phyloP scores from a whole-genome alignment of 2,329 filamentous ascomycete species.

The Arachnomyces sp. region DNA sequence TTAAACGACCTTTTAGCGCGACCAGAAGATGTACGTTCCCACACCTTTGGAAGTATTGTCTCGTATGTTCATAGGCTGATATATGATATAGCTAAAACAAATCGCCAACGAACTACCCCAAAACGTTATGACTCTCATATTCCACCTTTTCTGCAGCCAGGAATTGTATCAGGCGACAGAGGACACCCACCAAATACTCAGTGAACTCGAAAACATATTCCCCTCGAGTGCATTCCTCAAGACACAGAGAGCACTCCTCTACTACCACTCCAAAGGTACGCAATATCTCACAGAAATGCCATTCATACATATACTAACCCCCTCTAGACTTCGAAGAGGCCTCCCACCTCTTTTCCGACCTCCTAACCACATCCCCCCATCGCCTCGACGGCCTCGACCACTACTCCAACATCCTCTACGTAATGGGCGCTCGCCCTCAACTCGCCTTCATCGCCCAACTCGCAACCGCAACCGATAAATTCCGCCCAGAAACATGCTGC shows the following conservation, averaged over 20 bases:
- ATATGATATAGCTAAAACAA: constrained; percentile 53
- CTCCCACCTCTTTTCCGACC: constrained; percentile 55
- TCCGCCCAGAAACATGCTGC: constrained; percentile 92
- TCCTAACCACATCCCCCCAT: constrained; percentile 57
- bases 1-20: constrained; percentile 71
- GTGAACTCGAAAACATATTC: constrained; percentile 74
- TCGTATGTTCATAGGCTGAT: constrained; percentile 5
- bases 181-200: constrained; percentile 63
- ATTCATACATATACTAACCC: not conserved
- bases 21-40: constrained; percentile 63
- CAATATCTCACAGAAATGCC: not conserved
- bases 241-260: constrained; percentile 77
- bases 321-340: constrained; percentile 53
- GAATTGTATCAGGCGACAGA: constrained; percentile 83
- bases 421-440: constrained; percentile 79
- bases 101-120: constrained; percentile 67
- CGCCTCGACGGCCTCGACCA: constrained; percentile 86
- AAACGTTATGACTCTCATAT: constrained; percentile 89
- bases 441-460: constrained; percentile 87
- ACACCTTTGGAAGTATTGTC: constrained; percentile 2
- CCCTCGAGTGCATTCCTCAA: constrained; percentile 81
- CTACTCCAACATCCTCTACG: constrained; percentile 95
- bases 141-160: constrained; percentile 81
- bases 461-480: constrained; percentile 86
- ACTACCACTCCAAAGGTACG: constrained; percentile 71